Conservation (phyloP, 2,329 filamentous ascomycete genomes). For the Ascosphaera aggregata region DNA sequence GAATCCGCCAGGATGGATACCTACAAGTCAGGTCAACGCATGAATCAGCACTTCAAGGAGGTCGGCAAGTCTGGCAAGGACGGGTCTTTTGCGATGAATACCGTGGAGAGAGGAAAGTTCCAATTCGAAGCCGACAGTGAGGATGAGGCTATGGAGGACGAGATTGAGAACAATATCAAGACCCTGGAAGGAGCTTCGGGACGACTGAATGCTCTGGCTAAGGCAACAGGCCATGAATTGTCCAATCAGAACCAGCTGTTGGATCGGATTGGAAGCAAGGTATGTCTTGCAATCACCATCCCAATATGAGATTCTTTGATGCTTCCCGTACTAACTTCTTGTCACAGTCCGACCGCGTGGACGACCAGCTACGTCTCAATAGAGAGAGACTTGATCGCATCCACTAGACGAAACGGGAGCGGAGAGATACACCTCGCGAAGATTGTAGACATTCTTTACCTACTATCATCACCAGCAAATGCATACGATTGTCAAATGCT, state of each 20-base stretch:
- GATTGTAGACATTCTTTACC: too few relatives aligned
- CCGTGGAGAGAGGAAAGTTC: conserved; percentile 46
- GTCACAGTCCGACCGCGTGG: conserved; percentile 52
- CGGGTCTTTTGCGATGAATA: conserved; percentile 20
- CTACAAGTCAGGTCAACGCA: conserved; percentile 29
- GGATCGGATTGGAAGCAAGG: conserved; percentile 56
- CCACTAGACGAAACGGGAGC: conserved; percentile 11
- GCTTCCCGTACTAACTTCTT: conserved; percentile 8
- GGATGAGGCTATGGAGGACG: conserved; percentile 44
- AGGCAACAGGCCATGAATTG: conserved; percentile 51
- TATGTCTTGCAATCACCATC: conserved; percentile 15
- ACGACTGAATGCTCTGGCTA: conserved; percentile 48
- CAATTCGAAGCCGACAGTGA: conserved; percentile 56
- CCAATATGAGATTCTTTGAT: not conserved
- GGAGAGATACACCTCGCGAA: too few relatives aligned
- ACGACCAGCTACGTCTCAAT: conserved; percentile 62
- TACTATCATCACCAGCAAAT: too few relatives aligned
- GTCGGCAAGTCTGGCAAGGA: conserved; percentile 30
- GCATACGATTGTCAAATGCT: too few relatives aligned
- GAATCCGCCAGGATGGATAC: conserved; percentile 33
- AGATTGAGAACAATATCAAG: conserved; percentile 44
- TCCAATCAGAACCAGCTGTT: conserved; percentile 57
- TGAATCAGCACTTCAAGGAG: conserved; percentile 42
- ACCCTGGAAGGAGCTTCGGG: conserved; percentile 37
- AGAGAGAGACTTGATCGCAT: conserved; percentile 42